Base-by-base conservation (phyloP, 2,329 filamentous ascomycete species). In the Ceratocystis papillata region DNA sequence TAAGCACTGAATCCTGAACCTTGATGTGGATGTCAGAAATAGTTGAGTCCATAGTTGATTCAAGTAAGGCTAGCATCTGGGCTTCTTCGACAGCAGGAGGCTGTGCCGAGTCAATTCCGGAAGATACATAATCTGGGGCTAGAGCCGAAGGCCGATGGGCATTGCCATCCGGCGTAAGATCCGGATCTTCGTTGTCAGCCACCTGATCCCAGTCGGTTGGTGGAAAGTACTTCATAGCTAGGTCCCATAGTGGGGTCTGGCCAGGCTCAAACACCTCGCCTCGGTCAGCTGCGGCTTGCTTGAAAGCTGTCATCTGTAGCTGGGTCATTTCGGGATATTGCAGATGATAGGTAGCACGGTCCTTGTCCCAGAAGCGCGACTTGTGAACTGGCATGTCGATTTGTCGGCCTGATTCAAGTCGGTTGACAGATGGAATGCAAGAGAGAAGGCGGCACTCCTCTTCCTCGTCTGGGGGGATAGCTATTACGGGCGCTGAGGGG, bases 1-100 rank as follows among this genome's bases (percentile, higher is more conserved):
- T 87, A 0, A 87, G 84, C 70, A 89, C 76, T 2, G 85, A 83
- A 50, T 84, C 81, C 10, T 84, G 83, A 15, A 96, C 77, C 44
- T 81, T 80, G 41, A 95, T 79, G 0, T 81, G 82, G 28, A 89
- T 80, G 25, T 80, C 80, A 1, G 80, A 76, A 5, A 88, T 78
- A 67, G 83, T 80, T 0, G 91, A 96, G 15, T 83, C 84, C 0
- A 80, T 71, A 0, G 86, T 80, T 0, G 87, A 86, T 15, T 83
- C 81, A 15, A 96, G 76, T 65, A 28, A 60, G 8, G 50, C 50
- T 7, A 66, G 25, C 22, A 55, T 57, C 20, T 20, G 46, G 10
- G 3, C 37, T n/a, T 62, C 20, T 6, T n/a, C 25, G 15, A 5
- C 41, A 4, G 37, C 20, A 44, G 20, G 5, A 20, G 15, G 2